These are phyloP conservation scores for Cornus florida DNA, from an alignment of 148 eudicot species.

Conservation along the genomic window DNA sequence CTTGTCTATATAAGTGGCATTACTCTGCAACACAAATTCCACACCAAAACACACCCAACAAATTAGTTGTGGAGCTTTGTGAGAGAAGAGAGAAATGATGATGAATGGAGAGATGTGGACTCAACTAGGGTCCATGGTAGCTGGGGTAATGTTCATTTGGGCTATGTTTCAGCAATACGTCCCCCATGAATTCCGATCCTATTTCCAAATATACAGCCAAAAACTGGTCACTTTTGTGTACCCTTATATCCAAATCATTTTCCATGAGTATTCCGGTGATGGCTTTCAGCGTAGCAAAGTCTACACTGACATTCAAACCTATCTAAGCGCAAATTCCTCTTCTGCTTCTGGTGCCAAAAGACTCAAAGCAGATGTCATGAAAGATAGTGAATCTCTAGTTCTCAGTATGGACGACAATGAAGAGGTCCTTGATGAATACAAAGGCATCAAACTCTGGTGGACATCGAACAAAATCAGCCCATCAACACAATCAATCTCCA, in stretches of 20 bases:
- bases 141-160: too few relatives aligned
- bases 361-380: conserved; percentile 37
- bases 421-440: conserved; percentile 33
- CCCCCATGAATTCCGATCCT: too few relatives aligned
- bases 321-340: conserved; percentile 33
- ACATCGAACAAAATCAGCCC: conserved; percentile 9
- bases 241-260: too few relatives aligned
- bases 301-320: conserved; percentile 27
- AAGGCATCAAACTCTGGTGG: conserved; percentile 44
- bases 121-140: neutral
- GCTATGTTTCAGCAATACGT: too few relatives aligned
- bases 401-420: conserved; percentile 46
- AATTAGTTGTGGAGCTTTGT: neutral
- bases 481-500: neutral
- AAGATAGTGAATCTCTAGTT: conserved; percentile 25
- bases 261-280: too few relatives aligned
- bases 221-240: too few relatives aligned
- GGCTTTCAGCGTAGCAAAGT: neutral
- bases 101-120: neutral
- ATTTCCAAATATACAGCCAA: too few relatives aligned
- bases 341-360: conserved; percentile 26
- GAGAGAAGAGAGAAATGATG: neutral
- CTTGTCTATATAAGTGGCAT: neutral
- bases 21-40: neutral
- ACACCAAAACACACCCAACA: neutral